Evolutionary conservation across 1,284 basidiomycete genomes (phyloP).

Genomic region (Cronartium quercuum): DNA sequence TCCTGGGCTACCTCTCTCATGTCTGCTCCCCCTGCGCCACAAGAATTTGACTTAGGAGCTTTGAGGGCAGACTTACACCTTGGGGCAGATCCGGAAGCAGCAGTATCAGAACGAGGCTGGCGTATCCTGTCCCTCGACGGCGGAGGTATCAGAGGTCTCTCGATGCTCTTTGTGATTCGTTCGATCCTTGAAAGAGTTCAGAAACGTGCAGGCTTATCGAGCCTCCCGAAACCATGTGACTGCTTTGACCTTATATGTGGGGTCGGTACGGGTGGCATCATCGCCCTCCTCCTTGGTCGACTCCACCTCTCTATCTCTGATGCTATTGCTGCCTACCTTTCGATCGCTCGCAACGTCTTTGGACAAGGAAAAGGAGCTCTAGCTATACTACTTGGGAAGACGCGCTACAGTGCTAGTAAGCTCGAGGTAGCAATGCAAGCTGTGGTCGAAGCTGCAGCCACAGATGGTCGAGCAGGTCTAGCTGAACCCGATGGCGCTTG

Average conservation of each 20-base stretch:
- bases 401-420: constrained; percentile 1
- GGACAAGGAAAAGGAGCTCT: constrained; percentile 39
- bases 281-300: constrained; percentile 42
- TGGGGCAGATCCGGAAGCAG: neutral
- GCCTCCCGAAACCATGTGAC: constrained; percentile 28
- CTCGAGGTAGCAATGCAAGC: constrained; percentile 6
- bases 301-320: constrained; percentile 24
- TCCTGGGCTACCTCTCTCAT: constrained; percentile 37
- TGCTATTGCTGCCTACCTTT: constrained; percentile 38
- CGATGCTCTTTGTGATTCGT: constrained; percentile 25
- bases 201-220: neutral
- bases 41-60: constrained; percentile 10
- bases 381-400: neutral
- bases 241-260: constrained; percentile 43
- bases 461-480: neutral
- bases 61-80: neutral
- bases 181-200: constrained; percentile 18
- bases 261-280: constrained; percentile 40
- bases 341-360: constrained; percentile 39
- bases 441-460: constrained; percentile 7
- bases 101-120: constrained; percentile 17
- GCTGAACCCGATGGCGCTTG: constrained; percentile 15
- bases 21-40: neutral
- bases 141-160: constrained; percentile 41
- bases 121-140: constrained; percentile 42